Conservation (phyloP, 2,329 filamentous ascomycete species). For the Colletotrichum coccodes region DNA sequence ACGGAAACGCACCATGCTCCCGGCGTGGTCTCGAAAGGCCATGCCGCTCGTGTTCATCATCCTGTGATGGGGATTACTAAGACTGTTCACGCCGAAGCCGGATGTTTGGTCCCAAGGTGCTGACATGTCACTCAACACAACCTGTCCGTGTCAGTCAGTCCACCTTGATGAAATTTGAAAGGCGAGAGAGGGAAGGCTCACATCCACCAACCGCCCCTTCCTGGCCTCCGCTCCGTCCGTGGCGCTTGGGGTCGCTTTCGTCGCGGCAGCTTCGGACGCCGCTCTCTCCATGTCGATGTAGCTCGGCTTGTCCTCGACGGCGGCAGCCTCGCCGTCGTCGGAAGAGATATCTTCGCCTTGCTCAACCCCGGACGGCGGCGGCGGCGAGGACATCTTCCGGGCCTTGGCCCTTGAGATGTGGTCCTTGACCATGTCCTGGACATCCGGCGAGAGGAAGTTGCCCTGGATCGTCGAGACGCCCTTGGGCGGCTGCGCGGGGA, state of each 20-base stretch:
- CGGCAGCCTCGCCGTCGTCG: slow-evolving; percentile 31
- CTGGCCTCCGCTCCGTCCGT: slow-evolving; percentile 40
- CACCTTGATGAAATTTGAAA: neutral
- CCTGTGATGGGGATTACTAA: slow-evolving; percentile 97
- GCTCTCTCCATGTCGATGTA: slow-evolving; percentile 74
- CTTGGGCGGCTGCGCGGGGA: slow-evolving; percentile 88
- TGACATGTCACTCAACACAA: slow-evolving; percentile 99
- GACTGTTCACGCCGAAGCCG: slow-evolving; percentile 84
- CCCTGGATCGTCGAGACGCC: slow-evolving; percentile 97
- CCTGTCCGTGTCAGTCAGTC: slow-evolving; percentile 49
- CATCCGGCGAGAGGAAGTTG: slow-evolving; percentile 81
- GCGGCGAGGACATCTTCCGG: slow-evolving; percentile 44
- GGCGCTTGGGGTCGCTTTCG: slow-evolving; percentile 44
- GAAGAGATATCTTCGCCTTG: slow-evolving; percentile 34
- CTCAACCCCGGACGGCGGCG: slow-evolving; percentile 7
- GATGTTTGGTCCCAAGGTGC: slow-evolving; percentile 88
- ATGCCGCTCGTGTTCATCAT: slow-evolving; percentile 99
- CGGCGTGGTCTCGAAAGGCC: slow-evolving; percentile 85
- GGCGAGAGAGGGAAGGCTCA: slow-evolving; percentile 45
- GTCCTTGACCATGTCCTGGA: slow-evolving; percentile 81
- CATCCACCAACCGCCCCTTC: slow-evolving; percentile 72
- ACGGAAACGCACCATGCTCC: slow-evolving; percentile 82
- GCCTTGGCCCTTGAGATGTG: slow-evolving; percentile 74
- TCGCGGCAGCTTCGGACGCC: slow-evolving; percentile 6
- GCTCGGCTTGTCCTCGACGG: slow-evolving; percentile 58